A percentile compares a stretch with the other conserved stretches of the same genome.
These are phyloP conservation scores for Chrysoporthe cubensis DNA, from an alignment of 2,329 filamentous ascomycete species.

Conservation along the genomic window DNA sequence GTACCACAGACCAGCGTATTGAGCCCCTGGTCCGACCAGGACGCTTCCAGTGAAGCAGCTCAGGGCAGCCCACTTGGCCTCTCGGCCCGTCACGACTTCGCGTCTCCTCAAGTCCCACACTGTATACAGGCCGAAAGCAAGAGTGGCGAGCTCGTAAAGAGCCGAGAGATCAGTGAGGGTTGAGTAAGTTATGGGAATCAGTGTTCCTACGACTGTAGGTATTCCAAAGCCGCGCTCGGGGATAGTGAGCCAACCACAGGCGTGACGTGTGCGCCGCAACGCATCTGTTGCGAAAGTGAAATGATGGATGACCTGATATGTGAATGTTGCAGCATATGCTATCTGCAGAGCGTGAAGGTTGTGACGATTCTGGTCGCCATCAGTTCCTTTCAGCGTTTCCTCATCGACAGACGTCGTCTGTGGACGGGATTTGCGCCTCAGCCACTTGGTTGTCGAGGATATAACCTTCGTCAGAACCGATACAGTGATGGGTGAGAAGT, in stretches of 20 bases:
- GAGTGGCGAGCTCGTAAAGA: conserved; percentile 17
- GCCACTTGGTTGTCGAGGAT: neutral
- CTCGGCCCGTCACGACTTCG: conserved; percentile 7
- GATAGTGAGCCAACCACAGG: neutral
- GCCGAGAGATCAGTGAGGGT: neutral
- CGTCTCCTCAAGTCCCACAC: conserved; percentile 22
- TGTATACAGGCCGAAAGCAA: conserved; percentile 21
- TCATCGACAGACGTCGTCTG: neutral
- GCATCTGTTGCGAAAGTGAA: neutral
- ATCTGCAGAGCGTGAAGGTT: neutral
- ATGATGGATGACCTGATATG: conserved; percentile 18
- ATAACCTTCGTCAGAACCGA: conserved; percentile 14
- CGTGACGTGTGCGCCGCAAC: neutral
- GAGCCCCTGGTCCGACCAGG: conserved; percentile 18
- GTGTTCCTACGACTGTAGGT: neutral
- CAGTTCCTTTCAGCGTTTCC: neutral
- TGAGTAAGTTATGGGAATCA: neutral
- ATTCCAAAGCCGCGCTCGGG: neutral
- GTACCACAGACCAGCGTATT: conserved; percentile 23
- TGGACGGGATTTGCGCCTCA: neutral
- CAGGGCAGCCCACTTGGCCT: conserved; percentile 9
- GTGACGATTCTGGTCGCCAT: neutral
- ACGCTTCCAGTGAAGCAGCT: conserved; percentile 8
- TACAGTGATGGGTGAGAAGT: conserved; percentile 16
- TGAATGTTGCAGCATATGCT: conserved; percentile 15